phyloP scores from a whole-genome alignment of 2,329 filamentous ascomycete genomes.

The Aureobasidium namibiae region DNA sequence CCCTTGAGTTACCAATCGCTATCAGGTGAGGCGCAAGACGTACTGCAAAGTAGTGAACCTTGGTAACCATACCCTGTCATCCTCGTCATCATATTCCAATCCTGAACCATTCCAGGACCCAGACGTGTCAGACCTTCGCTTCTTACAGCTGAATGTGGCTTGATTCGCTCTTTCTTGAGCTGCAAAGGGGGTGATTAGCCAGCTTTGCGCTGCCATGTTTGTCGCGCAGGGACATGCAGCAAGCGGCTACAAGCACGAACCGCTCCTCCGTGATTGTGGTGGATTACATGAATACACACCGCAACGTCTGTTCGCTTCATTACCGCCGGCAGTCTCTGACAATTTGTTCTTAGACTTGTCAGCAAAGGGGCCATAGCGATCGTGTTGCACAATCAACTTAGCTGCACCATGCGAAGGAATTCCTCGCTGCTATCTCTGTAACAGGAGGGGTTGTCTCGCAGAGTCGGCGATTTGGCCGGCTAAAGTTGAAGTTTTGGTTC shows the following conservation, averaged over 20 bases:
- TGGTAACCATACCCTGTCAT: not conserved
- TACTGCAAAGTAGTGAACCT: not conserved
- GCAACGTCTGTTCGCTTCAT: constrained; percentile 8
- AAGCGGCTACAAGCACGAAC: constrained; percentile 4
- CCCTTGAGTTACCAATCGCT: constrained; percentile 4
- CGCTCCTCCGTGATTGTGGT: constrained; percentile 5
- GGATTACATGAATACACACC: constrained; percentile 4
- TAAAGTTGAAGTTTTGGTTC: constrained; percentile 7
- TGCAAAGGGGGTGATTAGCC: not conserved
- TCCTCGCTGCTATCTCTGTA: not conserved
- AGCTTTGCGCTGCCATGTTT: not conserved
- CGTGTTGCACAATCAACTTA: not conserved
- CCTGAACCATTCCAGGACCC: not conserved
- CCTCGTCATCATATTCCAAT: not conserved
- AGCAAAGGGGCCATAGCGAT: not conserved
- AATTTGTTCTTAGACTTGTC: not conserved
- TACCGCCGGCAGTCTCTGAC: not conserved
- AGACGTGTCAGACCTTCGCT: constrained; percentile 5
- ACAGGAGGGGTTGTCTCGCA: not conserved
- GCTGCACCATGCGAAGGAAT: not conserved
- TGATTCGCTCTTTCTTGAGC: not conserved
- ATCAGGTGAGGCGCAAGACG: constrained; percentile 1
- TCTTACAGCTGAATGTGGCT: not conserved
- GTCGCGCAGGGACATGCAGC: constrained; percentile 1
- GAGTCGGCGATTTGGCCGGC: not conserved